Conservation (phyloP, 2,329 filamentous ascomycete genomes). For the Penicillium decumbens region DNA sequence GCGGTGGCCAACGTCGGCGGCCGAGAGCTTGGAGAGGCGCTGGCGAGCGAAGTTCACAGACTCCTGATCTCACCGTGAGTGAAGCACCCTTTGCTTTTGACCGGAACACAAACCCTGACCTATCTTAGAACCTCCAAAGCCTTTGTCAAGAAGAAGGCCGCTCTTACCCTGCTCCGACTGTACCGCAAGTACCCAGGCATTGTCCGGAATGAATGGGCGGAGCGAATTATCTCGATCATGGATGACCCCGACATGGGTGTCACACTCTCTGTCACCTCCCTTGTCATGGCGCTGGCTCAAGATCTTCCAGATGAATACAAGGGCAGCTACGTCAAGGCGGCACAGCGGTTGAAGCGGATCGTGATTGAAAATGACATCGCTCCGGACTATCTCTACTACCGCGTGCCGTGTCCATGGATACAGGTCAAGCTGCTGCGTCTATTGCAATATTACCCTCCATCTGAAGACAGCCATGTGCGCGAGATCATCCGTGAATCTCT, state of each 20-base stretch:
- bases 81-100: constrained; percentile 30
- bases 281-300: constrained; percentile 90
- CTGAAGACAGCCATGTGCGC: constrained; percentile 91
- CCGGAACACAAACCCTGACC: constrained; percentile 17
- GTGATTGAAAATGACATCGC: constrained; percentile 86
- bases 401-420: constrained; percentile 98
- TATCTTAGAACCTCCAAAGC: constrained; percentile 71
- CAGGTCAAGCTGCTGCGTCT: constrained; percentile 90
- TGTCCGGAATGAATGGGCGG: constrained; percentile 93
- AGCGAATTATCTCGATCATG: constrained; percentile 98
- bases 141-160: constrained; percentile 99
- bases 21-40: constrained; percentile 91
- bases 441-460: constrained; percentile 93
- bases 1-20: constrained; percentile 97
- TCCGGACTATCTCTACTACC: constrained; percentile 94
- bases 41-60: constrained; percentile 87
- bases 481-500: constrained; percentile 88
- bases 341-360: constrained; percentile 80
- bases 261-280: constrained; percentile 86
- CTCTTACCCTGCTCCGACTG: constrained; percentile 81
- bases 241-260: constrained; percentile 93
- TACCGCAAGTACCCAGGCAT: constrained; percentile 94
- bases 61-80: constrained; percentile 89
- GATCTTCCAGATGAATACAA: constrained; percentile 93
- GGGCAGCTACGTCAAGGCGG: constrained; percentile 89